Base-by-base conservation (phyloP, 1,139 yeast genomes). In the Blastobotrys buckinghamii region DNA sequence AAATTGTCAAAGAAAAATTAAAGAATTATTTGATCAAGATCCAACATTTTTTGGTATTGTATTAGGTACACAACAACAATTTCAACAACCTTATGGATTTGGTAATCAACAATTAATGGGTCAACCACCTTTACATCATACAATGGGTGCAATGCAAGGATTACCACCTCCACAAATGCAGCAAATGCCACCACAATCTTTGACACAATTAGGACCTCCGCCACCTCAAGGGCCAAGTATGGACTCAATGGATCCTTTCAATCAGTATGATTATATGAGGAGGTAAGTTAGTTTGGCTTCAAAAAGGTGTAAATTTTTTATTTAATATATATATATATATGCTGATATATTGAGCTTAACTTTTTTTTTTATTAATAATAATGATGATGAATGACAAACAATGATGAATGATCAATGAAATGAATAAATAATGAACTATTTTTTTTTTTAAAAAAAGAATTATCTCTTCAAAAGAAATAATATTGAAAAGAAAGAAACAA, bases 21-120 rank as follows among this genome's bases (percentile, higher is more conserved):
- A 79, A 44, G 69, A 70, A 47, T 59, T 83, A 57, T 82, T 84
- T 58, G 72, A 78, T 66, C 61, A 65, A 15, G 76, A 79, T 57
- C 89, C 92, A 0, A 73, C 65, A 2, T 64, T 69, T 24, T 83
- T 84, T 64, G 83, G 82, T 1, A 75, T 83, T 16, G 51, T 61
- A 2, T 50, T 57, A 17, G 35, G 44, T 5, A 17, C 15, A 32
- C 35, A 39, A 10, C 42, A 39, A 34, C 13, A 17, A 17, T 37
- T 32, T 19, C 20, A 32, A 17, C 44, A 34, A 24, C 26, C 15
- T 13, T n/a, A 16, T 16, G 40, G 40, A 2, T 37, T 37, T 16
- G 22, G 6, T 5, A 22, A 22, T 22, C 24, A 22, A 22, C 24
- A 22, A 22, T 5, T 22, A 13, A 15, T 19, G 27, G 3, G 4